phyloP scores from a whole-genome alignment of 2,329 filamentous ascomycete species.

The Xenoacremonium recifei region DNA sequence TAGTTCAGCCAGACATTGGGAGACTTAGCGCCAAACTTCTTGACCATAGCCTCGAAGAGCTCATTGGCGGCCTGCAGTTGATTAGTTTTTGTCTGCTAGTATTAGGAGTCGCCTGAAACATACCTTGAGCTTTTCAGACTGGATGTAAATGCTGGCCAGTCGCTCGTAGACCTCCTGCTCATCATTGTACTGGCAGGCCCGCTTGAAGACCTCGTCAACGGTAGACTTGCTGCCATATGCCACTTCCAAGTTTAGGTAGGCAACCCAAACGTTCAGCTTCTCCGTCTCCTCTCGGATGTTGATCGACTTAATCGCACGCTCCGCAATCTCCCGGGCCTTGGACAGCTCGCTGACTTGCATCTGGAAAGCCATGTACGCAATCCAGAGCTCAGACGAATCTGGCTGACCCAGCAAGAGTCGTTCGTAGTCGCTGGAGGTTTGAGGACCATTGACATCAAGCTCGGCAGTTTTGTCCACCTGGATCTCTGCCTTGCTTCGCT shows the following conservation, averaged over 20 bases:
- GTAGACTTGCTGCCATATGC: slow-evolving; percentile 82
- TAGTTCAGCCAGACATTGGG: slow-evolving; percentile 91
- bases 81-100: slow-evolving; percentile 24
- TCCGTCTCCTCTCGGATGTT: slow-evolving; percentile 87
- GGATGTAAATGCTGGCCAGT: slow-evolving; percentile 91
- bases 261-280: slow-evolving; percentile 94
- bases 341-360: slow-evolving; percentile 86
- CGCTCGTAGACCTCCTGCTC: slow-evolving; percentile 85
- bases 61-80: slow-evolving; percentile 82
- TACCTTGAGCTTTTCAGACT: slow-evolving; percentile 81
- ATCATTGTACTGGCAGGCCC: slow-evolving; percentile 92
- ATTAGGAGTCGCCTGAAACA: slow-evolving; percentile 1
- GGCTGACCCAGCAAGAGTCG: slow-evolving; percentile 87
- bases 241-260: slow-evolving; percentile 90
- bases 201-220: slow-evolving; percentile 83
- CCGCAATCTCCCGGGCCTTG: slow-evolving; percentile 84
- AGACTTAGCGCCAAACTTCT: slow-evolving; percentile 81
- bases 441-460: slow-evolving; percentile 82
- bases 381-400: slow-evolving; percentile 91
- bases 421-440: slow-evolving; percentile 90
- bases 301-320: slow-evolving; percentile 88
- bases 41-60: slow-evolving; percentile 81
- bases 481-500: slow-evolving; percentile 72
- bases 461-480: slow-evolving; percentile 90
- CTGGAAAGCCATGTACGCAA: slow-evolving; percentile 98